A percentile compares a stretch with the other conserved stretches of the same genome.
Evolutionary conservation across 2,329 filamentous ascomycete genomes (phyloP).

Genomic region (Fusarium xyrophilum): DNA sequence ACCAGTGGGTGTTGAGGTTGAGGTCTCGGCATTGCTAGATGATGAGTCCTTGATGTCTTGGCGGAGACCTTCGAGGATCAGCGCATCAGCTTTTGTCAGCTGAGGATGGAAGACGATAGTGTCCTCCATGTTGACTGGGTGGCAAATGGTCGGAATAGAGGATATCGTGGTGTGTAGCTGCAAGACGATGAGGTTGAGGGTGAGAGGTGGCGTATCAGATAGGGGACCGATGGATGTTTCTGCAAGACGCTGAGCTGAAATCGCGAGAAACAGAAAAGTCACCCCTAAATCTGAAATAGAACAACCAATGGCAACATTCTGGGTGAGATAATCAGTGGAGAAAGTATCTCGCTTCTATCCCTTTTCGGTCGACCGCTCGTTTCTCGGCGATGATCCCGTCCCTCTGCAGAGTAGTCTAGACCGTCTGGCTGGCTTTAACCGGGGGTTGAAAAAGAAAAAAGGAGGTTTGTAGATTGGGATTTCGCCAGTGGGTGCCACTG

Average conservation of each 20-base stretch:
- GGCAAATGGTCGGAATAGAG: background rate
- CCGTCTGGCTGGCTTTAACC: background rate
- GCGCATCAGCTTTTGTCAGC: constrained; percentile 24
- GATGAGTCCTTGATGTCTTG: constrained; percentile 23
- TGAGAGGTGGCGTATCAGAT: background rate
- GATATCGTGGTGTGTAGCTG: background rate
- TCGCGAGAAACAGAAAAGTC: constrained; percentile 5
- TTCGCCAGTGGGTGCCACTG: background rate
- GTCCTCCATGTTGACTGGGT: constrained; percentile 10
- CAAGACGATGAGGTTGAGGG: no score
- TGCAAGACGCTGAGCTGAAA: constrained; percentile 11
- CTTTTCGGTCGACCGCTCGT: constrained; percentile 2
- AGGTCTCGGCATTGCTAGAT: background rate
- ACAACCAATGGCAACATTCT: constrained; percentile 1
- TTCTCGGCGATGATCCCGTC: background rate
- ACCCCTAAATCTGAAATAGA: constrained; percentile 13
- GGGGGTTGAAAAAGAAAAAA: no score
- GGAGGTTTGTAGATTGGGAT: background rate
- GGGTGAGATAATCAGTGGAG: constrained; percentile 4
- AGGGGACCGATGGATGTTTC: constrained; percentile 2
- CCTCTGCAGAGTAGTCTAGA: no score
- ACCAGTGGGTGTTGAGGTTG: background rate
- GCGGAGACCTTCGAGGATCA: constrained; percentile 22
- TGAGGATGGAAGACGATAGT: constrained; percentile 21
- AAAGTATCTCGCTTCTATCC: background rate